Evolutionary conservation across 1,284 basidiomycete species (phyloP).

Genomic region (Waitea zeae): DNA sequence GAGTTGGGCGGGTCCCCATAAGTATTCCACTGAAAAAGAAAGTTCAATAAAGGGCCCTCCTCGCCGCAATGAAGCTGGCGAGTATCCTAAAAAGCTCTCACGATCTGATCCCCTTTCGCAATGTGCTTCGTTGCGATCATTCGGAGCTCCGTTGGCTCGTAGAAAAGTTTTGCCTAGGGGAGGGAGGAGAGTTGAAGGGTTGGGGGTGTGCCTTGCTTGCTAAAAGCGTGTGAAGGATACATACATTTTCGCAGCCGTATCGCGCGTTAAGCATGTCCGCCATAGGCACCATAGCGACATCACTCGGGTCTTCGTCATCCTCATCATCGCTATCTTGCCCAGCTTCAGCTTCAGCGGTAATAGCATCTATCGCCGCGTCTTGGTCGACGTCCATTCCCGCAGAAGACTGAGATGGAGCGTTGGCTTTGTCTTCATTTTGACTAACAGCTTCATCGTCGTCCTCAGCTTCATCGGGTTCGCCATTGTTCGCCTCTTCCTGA

Average conservation of each 20-base stretch:
- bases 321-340: constrained; percentile 31
- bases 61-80: too few species aligned
- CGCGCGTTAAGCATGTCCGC: constrained; percentile 91
- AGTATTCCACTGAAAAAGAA: constrained; percentile 79
- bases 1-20: constrained; percentile 91
- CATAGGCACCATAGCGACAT: constrained; percentile 91
- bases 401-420: background rate
- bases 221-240: constrained; percentile 10
- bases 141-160: constrained; percentile 53
- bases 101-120: constrained; percentile 75
- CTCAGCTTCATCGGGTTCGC: constrained; percentile 11
- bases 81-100: constrained; percentile 18
- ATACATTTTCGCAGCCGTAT: constrained; percentile 74
- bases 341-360: constrained; percentile 13
- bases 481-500: constrained; percentile 6
- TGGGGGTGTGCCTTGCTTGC: background rate
- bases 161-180: constrained; percentile 66
- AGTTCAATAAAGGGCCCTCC: background rate
- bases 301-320: constrained; percentile 43
- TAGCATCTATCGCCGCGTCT: constrained; percentile 11
- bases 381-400: constrained; percentile 33
- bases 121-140: constrained; percentile 77
- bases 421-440: constrained; percentile 15
- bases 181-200: constrained; percentile 2
- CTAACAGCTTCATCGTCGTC: constrained; percentile 14